Percentiles rank a stretch among this genome's conserved stretches.
Conservation (phyloP, 2,329 filamentous ascomycete species). For the Cladophialophora bantiana region DNA sequence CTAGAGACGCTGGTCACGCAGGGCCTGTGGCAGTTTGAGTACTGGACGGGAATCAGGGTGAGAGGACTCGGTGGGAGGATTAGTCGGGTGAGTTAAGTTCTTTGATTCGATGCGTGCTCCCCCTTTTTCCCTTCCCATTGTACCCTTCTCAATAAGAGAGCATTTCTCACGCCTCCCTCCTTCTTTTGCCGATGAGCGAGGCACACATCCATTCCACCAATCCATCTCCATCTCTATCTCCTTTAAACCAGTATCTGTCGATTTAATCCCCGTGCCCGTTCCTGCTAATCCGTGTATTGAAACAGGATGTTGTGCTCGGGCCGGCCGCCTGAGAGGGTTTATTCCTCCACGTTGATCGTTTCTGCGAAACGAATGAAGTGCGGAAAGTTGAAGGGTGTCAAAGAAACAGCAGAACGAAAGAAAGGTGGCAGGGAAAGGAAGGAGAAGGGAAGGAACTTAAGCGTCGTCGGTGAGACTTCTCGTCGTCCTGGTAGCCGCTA, state of each 20-base stretch:
- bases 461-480: neutral
- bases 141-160: too few relatives aligned
- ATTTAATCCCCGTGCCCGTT: too few relatives aligned
- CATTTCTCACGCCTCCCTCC: too few relatives aligned
- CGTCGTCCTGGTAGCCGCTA: neutral
- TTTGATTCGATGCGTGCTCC: too few relatives aligned
- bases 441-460: neutral
- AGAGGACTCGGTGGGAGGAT: constrained; percentile 32
- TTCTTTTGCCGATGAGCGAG: too few relatives aligned
- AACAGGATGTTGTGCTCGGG: constrained; percentile 35
- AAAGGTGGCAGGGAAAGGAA: neutral
- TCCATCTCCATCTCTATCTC: neutral
- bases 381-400: neutral
- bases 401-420: neutral
- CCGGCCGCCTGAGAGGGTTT: constrained; percentile 16
- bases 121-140: too few relatives aligned
- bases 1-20: constrained; percentile 89
- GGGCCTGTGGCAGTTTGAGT: constrained; percentile 81
- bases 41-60: constrained; percentile 76
- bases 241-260: constrained; percentile 3
- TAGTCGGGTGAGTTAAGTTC: constrained; percentile 50
- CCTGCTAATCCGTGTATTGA: neutral
- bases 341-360: too few relatives aligned
- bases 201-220: too few relatives aligned
- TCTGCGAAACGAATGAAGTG: too few relatives aligned